Evolutionary conservation across 176 grass and related monocot species (phyloP).

Genomic region (Elaeis guineensis): DNA sequence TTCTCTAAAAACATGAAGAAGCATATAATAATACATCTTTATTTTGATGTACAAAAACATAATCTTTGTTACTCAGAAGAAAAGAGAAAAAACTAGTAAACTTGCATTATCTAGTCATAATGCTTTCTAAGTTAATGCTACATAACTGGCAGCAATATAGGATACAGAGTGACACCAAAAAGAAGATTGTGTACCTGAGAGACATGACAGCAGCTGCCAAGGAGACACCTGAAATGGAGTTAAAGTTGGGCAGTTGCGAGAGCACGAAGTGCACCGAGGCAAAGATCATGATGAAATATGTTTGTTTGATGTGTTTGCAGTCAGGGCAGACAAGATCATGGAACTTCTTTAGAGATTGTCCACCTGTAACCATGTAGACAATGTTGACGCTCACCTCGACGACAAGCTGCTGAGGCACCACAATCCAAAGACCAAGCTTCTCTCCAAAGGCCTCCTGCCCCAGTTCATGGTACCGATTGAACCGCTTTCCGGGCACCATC

Average conservation of each 20-base stretch:
- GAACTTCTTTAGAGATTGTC: slow-evolving; percentile 78
- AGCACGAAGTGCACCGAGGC: slow-evolving; percentile 72
- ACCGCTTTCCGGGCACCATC: slow-evolving; percentile 83
- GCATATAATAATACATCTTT: no score
- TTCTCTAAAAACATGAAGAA: no score
- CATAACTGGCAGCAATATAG: no score
- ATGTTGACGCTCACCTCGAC: slow-evolving; percentile 91
- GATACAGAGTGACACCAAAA: no score
- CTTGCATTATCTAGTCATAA: no score
- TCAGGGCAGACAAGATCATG: slow-evolving; percentile 61
- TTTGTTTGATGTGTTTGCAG: slow-evolving; percentile 62
- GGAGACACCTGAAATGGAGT: slow-evolving; percentile 86
- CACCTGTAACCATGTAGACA: slow-evolving; percentile 97
- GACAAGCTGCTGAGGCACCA: slow-evolving; percentile 68
- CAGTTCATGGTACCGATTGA: slow-evolving; percentile 91
- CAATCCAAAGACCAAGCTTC: slow-evolving; percentile 76
- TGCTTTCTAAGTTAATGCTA: no score
- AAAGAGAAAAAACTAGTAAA: no score
- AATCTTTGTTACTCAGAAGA: no score
- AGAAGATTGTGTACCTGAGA: slow-evolving; percentile 29
- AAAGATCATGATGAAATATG: slow-evolving; percentile 96
- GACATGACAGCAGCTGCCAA: slow-evolving; percentile 91
- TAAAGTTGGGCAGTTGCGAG: slow-evolving; percentile 81
- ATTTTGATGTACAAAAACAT: no score
- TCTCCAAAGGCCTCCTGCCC: slow-evolving; percentile 81